These are phyloP conservation scores for Mesembryanthemum crystallinum DNA, from an alignment of 148 eudicot genomes.

Conservation along the genomic window DNA sequence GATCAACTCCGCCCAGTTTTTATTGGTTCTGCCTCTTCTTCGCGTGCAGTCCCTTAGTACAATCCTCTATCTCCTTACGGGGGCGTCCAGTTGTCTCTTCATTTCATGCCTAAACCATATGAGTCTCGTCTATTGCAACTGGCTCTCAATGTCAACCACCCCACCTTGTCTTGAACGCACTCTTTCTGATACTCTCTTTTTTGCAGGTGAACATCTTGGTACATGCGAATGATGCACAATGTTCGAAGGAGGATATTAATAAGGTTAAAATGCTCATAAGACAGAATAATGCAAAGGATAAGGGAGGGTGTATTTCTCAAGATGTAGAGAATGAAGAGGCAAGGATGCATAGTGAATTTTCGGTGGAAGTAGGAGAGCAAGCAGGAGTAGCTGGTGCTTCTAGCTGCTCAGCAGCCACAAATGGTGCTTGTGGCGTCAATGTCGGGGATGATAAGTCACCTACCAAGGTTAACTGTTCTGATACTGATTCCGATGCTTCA, in stretches of 20 bases:
- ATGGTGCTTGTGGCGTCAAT: conserved; percentile 19
- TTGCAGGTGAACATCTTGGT: conserved; percentile 75
- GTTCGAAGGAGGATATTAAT: conserved; percentile 51
- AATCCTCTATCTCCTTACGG: too few species aligned
- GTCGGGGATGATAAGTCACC: conserved; percentile 29
- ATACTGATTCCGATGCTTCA: conserved; percentile 68
- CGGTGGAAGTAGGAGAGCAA: conserved; percentile 55
- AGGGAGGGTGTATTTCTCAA: conserved; percentile 28
- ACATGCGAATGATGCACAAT: conserved; percentile 54
- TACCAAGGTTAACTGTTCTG: conserved; percentile 41
- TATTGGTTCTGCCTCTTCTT: too few species aligned
- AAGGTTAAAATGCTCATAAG: conserved; percentile 48
- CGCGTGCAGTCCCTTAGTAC: too few species aligned
- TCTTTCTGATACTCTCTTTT: conserved; percentile 18
- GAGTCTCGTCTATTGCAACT: too few species aligned
- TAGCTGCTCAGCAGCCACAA: conserved; percentile 30
- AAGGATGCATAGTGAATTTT: conserved; percentile 51
- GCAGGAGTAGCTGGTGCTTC: conserved; percentile 40
- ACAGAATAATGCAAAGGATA: conserved; percentile 37
- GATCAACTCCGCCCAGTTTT: too few species aligned
- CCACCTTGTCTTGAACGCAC: conserved; percentile 4
- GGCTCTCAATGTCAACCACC: too few species aligned
- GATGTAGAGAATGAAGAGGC: conserved; percentile 31
- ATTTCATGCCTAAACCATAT: too few species aligned
- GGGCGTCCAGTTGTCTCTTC: too few species aligned